Evolutionary conservation across 2,329 filamentous ascomycete species (phyloP).

Genomic region (Monosporascus sp.): DNA sequence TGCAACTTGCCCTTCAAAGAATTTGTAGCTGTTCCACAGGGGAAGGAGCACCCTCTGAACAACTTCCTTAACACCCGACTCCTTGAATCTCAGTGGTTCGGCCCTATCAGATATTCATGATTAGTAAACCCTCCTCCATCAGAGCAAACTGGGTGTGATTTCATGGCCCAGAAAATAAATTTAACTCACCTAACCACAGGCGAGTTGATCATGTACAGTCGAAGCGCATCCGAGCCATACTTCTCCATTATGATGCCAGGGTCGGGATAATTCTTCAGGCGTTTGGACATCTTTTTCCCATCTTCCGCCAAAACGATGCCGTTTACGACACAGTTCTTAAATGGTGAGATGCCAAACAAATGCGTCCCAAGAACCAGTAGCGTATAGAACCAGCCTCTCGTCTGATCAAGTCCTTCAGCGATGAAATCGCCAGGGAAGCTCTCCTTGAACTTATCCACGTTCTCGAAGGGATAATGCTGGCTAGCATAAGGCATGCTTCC

Average conservation of each 20-base stretch:
- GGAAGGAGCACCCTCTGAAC: slow-evolving; percentile 87
- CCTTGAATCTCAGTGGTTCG: slow-evolving; percentile 87
- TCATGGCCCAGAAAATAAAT: no score
- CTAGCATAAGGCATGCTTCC: slow-evolving; percentile 93
- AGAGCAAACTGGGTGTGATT: no score
- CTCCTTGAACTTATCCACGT: slow-evolving; percentile 71
- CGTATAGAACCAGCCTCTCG: slow-evolving; percentile 95
- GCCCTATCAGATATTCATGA: slow-evolving; percentile 40
- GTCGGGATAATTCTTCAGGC: slow-evolving; percentile 93
- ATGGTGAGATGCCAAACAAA: slow-evolving; percentile 77
- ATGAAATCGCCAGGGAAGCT: slow-evolving; percentile 92
- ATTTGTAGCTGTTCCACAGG: slow-evolving; percentile 95
- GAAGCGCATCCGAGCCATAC: slow-evolving; percentile 87
- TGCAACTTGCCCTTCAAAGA: slow-evolving; percentile 84
- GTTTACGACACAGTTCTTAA: slow-evolving; percentile 95
- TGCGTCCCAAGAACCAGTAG: slow-evolving; percentile 83
- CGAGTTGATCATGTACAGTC: slow-evolving; percentile 95
- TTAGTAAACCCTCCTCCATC: no score
- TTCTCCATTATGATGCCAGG: slow-evolving; percentile 75
- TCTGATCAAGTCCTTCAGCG: slow-evolving; percentile 88
- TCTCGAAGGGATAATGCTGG: slow-evolving; percentile 88
- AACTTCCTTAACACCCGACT: slow-evolving; percentile 88
- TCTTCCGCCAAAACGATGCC: slow-evolving; percentile 91
- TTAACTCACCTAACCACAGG: slow-evolving; percentile 62
- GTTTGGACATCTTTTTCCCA: slow-evolving; percentile 98